phyloP scores from a whole-genome alignment of 345 rosid species.

The Citrus unshiu region DNA sequence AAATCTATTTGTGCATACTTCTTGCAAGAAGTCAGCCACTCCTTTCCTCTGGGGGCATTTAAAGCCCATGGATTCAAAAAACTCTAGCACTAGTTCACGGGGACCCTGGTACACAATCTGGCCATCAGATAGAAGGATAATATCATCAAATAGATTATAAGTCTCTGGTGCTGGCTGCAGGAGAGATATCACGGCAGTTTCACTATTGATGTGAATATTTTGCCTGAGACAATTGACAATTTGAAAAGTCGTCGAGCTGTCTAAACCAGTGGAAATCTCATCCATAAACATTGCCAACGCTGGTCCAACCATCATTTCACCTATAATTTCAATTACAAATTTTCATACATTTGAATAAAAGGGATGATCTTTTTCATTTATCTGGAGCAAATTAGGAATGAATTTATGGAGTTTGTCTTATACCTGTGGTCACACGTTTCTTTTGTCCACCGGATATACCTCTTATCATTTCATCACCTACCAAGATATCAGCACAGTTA shows the following conservation, averaged over 20 bases:
- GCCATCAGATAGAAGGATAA: constrained; percentile 66
- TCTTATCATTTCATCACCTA: constrained; percentile 57
- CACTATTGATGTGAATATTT: constrained; percentile 43
- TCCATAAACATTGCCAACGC: constrained; percentile 64
- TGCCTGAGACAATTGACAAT: constrained; percentile 63
- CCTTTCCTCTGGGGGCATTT: constrained; percentile 74
- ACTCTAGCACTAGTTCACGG: constrained; percentile 44
- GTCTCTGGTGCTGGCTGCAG: constrained; percentile 87
- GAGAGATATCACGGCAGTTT: constrained; percentile 65
- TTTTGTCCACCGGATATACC: constrained; percentile 73
- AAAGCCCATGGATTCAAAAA: constrained; percentile 64
- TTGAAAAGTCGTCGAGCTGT: constrained; percentile 70
- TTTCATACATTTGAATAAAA: too few species aligned
- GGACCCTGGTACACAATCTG: constrained; percentile 70
- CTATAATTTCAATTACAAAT: constrained; percentile 20
- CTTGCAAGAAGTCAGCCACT: constrained; percentile 75
- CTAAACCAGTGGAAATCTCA: constrained; percentile 75
- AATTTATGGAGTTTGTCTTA: not conserved
- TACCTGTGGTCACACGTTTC: constrained; percentile 69
- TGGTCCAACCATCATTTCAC: constrained; percentile 76
- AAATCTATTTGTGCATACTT: constrained; percentile 37
- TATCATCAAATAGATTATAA: constrained; percentile 65
- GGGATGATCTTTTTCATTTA: not conserved
- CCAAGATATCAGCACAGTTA: constrained; percentile 55
- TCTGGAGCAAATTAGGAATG: not conserved